Conservation (phyloP, 805 yeast species). For the Wickerhamomyces silvicola region DNA sequence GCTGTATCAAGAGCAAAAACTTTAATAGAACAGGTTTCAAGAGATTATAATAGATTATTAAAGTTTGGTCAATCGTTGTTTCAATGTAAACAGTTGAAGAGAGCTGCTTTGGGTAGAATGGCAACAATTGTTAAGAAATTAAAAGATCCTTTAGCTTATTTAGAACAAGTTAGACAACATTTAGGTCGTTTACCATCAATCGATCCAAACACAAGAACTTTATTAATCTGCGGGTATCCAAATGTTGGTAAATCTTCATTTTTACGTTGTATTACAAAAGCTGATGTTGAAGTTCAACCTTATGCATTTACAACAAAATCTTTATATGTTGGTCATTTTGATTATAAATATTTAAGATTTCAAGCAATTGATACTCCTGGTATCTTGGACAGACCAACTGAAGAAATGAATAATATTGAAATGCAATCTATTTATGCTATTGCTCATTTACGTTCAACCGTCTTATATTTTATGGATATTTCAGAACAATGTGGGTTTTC, state of each 20-base stretch:
- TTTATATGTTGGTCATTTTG: conserved; percentile 96
- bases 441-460: conserved; percentile 96
- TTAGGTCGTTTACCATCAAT: conserved; percentile 96
- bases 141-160: conserved; percentile 86
- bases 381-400: conserved; percentile 96
- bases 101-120: conserved; percentile 99
- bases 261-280: conserved; percentile 87
- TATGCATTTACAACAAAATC: conserved; percentile 99
- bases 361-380: conserved; percentile 99
- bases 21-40: conserved; percentile 88
- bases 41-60: conserved; percentile 90
- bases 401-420: conserved; percentile 99
- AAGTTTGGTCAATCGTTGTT: conserved; percentile 97
- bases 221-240: conserved; percentile 97
- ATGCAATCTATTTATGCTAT: conserved; percentile 99
- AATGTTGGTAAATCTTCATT: conserved; percentile 98
- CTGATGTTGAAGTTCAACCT: conserved; percentile 99
- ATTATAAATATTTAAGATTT: conserved; percentile 93
- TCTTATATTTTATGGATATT: conserved; percentile 94
- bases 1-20: conserved; percentile 92
- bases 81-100: conserved; percentile 97
- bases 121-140: conserved; percentile 94
- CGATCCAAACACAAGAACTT: conserved; percentile 97
- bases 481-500: conserved; percentile 99
- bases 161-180: conserved; percentile 99